These are phyloP conservation scores for Golubevia sp. DNA, from an alignment of 1,284 basidiomycete genomes.

Conservation along the genomic window DNA sequence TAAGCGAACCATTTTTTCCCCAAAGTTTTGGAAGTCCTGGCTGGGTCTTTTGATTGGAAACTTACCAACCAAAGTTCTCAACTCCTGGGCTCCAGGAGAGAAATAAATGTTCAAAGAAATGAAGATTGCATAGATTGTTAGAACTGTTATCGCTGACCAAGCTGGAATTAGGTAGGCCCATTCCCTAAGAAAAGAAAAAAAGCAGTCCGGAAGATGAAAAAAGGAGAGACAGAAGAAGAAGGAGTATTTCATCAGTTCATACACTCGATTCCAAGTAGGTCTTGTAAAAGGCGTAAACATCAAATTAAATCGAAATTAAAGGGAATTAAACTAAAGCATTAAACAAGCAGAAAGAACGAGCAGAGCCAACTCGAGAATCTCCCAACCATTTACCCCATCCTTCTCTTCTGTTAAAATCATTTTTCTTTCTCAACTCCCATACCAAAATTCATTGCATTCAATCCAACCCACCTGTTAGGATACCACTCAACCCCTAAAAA, in stretches of 20 bases:
- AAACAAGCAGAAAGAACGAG: too few species aligned
- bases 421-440: too few species aligned
- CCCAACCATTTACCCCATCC: too few species aligned
- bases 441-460: too few species aligned
- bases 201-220: slow-evolving; percentile 2
- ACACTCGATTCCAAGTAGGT: neutral
- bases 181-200: slow-evolving; percentile 15
- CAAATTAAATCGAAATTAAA: too few species aligned
- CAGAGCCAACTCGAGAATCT: too few species aligned
- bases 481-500: slow-evolving; percentile 39
- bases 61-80: slow-evolving; percentile 21
- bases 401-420: too few species aligned
- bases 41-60: slow-evolving; percentile 13
- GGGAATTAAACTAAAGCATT: too few species aligned
- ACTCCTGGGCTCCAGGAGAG: slow-evolving; percentile 25
- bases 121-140: slow-evolving; percentile 31
- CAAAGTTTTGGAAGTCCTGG: neutral
- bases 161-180: slow-evolving; percentile 43
- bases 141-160: slow-evolving; percentile 34
- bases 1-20: too few species aligned
- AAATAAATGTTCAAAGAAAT: slow-evolving; percentile 23
- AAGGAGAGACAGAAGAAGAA: neutral
- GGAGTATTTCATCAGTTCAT: neutral
- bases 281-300: too few species aligned
- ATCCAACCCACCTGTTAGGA: slow-evolving; percentile 22